phyloP scores from a whole-genome alignment of 2,329 filamentous ascomycete genomes.

The Fusarium irregulare region DNA sequence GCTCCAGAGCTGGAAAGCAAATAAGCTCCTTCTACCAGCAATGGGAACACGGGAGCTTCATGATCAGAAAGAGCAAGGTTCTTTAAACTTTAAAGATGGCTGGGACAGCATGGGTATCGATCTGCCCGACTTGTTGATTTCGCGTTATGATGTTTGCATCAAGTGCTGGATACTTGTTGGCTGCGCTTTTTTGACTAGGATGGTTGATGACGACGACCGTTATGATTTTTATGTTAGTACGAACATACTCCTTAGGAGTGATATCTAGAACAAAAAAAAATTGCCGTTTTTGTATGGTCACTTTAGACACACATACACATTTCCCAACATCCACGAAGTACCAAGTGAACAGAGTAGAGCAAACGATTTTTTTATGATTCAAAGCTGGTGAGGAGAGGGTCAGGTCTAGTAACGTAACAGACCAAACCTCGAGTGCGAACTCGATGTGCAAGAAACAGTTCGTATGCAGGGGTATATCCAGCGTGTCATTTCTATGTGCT shows the following conservation, averaged over 20 bases:
- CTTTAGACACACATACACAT: slow-evolving; percentile 22
- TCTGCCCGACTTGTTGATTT: slow-evolving; percentile 13
- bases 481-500: slow-evolving; percentile 48
- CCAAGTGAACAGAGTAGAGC: slow-evolving; percentile 35
- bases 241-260: slow-evolving; percentile 5
- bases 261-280: slow-evolving; percentile 12
- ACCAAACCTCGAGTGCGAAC: slow-evolving; percentile 43
- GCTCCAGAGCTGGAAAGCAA: slow-evolving; percentile 33
- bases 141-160: slow-evolving; percentile 5
- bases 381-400: slow-evolving; percentile 41
- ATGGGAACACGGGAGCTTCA: slow-evolving; percentile 35
- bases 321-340: slow-evolving; percentile 17
- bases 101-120: background rate
- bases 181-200: slow-evolving; percentile 7
- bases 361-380: slow-evolving; percentile 44
- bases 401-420: slow-evolving; percentile 46
- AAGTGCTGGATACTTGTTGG: slow-evolving; percentile 1
- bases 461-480: slow-evolving; percentile 49
- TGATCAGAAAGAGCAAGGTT: slow-evolving; percentile 29
- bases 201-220: slow-evolving; percentile 9
- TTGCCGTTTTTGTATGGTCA: slow-evolving; percentile 7
- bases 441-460: slow-evolving; percentile 45
- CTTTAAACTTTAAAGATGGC: background rate
- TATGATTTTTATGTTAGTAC: slow-evolving; percentile 10
- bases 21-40: slow-evolving; percentile 42